These are phyloP conservation scores for Penicillium odoratum DNA, from an alignment of 495 filamentous ascomycete species.

Conservation along the genomic window DNA sequence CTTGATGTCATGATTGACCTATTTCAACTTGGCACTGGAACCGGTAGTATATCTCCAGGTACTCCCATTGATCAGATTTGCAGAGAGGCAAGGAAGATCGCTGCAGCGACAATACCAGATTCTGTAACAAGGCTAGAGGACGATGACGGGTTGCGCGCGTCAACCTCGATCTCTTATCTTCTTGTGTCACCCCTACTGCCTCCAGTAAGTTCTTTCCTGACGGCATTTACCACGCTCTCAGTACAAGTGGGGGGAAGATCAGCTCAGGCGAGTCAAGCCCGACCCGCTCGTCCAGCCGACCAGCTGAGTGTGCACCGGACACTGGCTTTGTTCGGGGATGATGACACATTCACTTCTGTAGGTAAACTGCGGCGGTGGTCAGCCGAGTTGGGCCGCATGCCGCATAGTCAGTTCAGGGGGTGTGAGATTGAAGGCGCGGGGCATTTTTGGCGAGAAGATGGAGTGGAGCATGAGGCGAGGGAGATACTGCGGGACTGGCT, in stretches of 20 bases:
- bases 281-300: conserved; percentile 42
- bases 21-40: conserved; percentile 42
- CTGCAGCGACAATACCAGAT: conserved; percentile 50
- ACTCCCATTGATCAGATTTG: conserved; percentile 64
- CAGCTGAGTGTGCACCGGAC: conserved; percentile 60
- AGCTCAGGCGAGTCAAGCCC: conserved; percentile 29
- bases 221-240: conserved; percentile 48
- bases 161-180: conserved; percentile 60
- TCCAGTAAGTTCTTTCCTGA: conserved; percentile 58
- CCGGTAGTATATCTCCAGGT: conserved; percentile 30
- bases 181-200: conserved; percentile 79
- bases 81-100: conserved; percentile 62
- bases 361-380: conserved; percentile 72
- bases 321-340: conserved; percentile 75
- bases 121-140: conserved; percentile 20
- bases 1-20: conserved; percentile 56
- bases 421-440: conserved; percentile 67
- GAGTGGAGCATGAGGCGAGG: conserved; percentile 56
- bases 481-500: conserved; percentile 46
- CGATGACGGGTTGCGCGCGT: conserved; percentile 15
- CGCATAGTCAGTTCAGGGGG: conserved; percentile 46
- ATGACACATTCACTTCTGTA: conserved; percentile 68
- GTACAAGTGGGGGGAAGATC: conserved; percentile 27
- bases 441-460: conserved; percentile 80
- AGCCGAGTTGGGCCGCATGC: conserved; percentile 47